Evolutionary conservation across 1,284 basidiomycete species (phyloP).

Genomic region (Cryptococcus sp.): DNA sequence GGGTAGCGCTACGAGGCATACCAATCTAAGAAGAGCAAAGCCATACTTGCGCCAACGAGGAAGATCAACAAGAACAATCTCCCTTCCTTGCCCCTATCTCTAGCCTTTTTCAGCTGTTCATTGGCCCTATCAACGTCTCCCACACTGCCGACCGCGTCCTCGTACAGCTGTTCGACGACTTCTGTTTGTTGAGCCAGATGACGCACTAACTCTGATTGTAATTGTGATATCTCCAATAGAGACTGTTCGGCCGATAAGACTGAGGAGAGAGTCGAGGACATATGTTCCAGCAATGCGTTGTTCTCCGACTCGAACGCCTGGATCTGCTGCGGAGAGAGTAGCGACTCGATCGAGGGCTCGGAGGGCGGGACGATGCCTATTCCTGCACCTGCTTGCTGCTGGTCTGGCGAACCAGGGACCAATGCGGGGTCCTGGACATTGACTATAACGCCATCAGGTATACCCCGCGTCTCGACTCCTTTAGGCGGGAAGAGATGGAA

Average conservation of each 20-base stretch:
- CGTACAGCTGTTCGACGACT: constrained; percentile 58
- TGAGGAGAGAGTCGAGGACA: constrained; percentile 56
- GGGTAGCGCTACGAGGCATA: constrained; percentile 31
- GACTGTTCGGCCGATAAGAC: constrained; percentile 59
- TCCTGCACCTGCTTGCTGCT: constrained; percentile 1
- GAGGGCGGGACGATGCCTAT: constrained; percentile 31
- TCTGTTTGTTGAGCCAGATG: constrained; percentile 60
- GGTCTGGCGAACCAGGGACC: constrained; percentile 1
- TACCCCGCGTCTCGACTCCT: constrained; percentile 6
- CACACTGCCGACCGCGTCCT: constrained; percentile 59
- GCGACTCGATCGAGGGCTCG: constrained; percentile 39
- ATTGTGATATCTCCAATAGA: constrained; percentile 58
- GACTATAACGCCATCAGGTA: constrained; percentile 16
- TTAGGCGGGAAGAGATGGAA: neutral
- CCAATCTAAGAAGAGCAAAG: constrained; percentile 60
- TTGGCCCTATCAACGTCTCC: constrained; percentile 59
- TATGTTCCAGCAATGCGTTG: constrained; percentile 56
- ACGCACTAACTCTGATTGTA: constrained; percentile 61
- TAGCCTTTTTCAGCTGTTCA: constrained; percentile 59
- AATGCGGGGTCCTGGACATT: constrained; percentile 18
- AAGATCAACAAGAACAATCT: constrained; percentile 59
- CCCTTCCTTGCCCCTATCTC: constrained; percentile 57
- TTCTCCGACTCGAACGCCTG: constrained; percentile 61
- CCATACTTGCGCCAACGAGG: constrained; percentile 57
- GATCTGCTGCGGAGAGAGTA: constrained; percentile 55